phyloP scores from a whole-genome alignment of 2,329 filamentous ascomycete species.

The Sporothrix brasiliensis region DNA sequence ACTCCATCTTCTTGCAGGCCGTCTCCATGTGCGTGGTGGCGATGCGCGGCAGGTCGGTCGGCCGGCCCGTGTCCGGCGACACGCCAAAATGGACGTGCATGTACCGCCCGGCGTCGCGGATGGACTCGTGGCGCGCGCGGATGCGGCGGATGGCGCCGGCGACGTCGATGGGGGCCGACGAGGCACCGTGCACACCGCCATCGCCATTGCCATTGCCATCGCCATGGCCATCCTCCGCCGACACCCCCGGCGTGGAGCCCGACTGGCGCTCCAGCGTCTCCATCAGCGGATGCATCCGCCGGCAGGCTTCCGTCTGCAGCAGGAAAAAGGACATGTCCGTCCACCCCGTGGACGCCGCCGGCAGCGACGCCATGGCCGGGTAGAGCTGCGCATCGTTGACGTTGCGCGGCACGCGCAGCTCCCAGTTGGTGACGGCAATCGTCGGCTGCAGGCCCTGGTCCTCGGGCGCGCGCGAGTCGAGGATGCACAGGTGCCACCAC shows the following conservation, averaged over 20 bases:
- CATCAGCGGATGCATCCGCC: conserved; percentile 9
- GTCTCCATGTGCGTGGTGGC: conserved; percentile 21
- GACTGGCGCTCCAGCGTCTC: neutral
- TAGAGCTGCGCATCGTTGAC: conserved; percentile 57
- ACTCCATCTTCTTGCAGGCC: conserved; percentile 28
- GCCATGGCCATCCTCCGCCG: too few relatives aligned
- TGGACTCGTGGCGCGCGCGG: neutral
- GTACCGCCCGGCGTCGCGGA: neutral
- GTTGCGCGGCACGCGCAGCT: conserved; percentile 59
- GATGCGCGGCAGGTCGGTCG: conserved; percentile 12
- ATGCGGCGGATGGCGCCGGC: neutral
- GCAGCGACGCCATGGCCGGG: conserved; percentile 53
- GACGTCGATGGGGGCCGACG: neutral
- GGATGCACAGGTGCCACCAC: conserved; percentile 58
- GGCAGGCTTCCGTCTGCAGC: conserved; percentile 42
- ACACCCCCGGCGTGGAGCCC: neutral
- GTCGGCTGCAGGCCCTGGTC: conserved; percentile 53
- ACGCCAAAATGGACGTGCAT: conserved; percentile 14
- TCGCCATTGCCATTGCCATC: too few relatives aligned
- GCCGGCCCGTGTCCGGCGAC: neutral
- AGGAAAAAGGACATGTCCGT: conserved; percentile 55
- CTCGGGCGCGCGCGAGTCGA: conserved; percentile 58
- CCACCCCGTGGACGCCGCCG: conserved; percentile 47
- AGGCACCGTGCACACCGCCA: too few relatives aligned
- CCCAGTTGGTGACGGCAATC: conserved; percentile 47